phyloP scores from a whole-genome alignment of 257 asterid genomes.

The Lantana camara region DNA sequence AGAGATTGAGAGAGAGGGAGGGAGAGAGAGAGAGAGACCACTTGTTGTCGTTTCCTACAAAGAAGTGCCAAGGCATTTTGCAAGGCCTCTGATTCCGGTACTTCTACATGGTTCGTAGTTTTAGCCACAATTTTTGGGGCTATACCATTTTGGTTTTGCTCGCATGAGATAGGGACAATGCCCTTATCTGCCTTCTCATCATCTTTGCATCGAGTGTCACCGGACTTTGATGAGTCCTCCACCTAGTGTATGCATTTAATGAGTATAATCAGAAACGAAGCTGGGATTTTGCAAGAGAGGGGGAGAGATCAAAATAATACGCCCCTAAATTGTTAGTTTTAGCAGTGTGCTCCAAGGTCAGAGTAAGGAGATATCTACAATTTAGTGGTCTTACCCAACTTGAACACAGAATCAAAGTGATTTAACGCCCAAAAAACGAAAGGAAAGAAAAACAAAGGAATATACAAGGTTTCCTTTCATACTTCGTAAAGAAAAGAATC shows the following conservation, averaged over 20 bases:
- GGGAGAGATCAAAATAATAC: too few species aligned
- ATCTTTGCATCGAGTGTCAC: constrained; percentile 8
- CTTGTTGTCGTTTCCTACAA: constrained; percentile 35
- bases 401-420: too few species aligned
- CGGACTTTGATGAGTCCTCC: constrained; percentile 27
- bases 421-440: too few species aligned
- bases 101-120: constrained; percentile 17
- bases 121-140: constrained; percentile 22
- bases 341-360: too few species aligned
- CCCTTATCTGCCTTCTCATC: constrained; percentile 33
- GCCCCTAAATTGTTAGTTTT: too few species aligned
- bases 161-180: constrained; percentile 12
- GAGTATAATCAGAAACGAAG: not conserved
- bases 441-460: too few species aligned
- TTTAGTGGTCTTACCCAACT: too few species aligned
- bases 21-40: constrained; percentile 35
- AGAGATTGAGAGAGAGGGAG: too few species aligned
- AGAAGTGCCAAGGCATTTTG: constrained; percentile 52
- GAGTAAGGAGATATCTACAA: too few species aligned
- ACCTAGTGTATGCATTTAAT: constrained; percentile 33
- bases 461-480: too few species aligned
- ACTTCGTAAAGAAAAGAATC: too few species aligned
- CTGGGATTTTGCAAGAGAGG: too few species aligned
- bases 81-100: constrained; percentile 34
- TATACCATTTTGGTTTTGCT: constrained; percentile 26